Evolutionary conservation across 75 land plant genomes (phyloP).

Genomic region (Pinus taeda): DNA sequence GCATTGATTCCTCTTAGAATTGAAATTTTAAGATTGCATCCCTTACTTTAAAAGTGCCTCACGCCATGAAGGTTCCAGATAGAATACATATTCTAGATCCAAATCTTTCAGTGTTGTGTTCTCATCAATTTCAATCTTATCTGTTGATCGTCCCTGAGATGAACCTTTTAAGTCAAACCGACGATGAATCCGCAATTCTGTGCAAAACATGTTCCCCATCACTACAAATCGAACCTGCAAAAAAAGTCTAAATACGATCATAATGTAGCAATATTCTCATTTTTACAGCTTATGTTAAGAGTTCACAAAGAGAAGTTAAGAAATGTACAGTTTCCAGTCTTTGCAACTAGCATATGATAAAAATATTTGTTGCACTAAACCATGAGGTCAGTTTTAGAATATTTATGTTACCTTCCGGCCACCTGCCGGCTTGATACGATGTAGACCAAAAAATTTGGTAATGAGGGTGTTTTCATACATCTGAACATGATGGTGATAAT

Average conservation of each 20-base stretch:
- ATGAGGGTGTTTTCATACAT: conserved; percentile 87
- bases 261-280: not conserved
- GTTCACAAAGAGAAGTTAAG: conserved; percentile 3
- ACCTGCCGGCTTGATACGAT: conserved; percentile 95
- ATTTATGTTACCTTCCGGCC: conserved; percentile 82
- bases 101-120: conserved; percentile 94
- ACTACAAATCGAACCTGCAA: conserved; percentile 96
- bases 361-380: not conserved
- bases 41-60: conserved; percentile 79
- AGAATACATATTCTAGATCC: conserved; percentile 86
- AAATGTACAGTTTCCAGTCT: not conserved
- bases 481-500: conserved; percentile 80
- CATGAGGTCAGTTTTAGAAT: not conserved
- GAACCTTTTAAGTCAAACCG: conserved; percentile 97
- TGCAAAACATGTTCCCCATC: conserved; percentile 99
- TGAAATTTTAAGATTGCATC: not conserved
- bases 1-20: not conserved
- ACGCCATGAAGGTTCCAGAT: conserved; percentile 94
- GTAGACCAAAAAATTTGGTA: conserved; percentile 99
- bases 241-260: conserved; percentile 3
- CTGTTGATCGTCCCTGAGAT: conserved; percentile 87
- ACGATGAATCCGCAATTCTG: conserved; percentile 90
- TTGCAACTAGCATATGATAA: not conserved
- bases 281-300: not conserved
- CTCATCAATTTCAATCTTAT: conserved; percentile 96